Base-by-base conservation (phyloP, 345 rosid species). In the Ricinus communis region DNA sequence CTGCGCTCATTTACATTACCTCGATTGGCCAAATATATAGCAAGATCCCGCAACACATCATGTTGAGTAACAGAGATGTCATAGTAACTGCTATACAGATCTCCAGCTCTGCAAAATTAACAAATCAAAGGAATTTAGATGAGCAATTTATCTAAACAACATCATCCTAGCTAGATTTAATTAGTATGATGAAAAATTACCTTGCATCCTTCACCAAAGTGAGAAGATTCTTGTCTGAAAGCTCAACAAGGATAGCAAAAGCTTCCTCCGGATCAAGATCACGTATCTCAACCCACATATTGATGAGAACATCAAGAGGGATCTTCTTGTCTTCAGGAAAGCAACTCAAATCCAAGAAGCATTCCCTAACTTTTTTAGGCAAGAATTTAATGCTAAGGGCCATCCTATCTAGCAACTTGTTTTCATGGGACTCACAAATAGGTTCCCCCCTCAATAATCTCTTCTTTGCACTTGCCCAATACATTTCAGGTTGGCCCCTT, bases 271-370 rank as follows among this genome's bases (percentile, higher is more conserved):
- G 84, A 0, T 86, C 87, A 8, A 92, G 62, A 57, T 85, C 90
- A 64, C 83, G 97, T 15, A 81, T 67, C 76, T 89, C 99, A 10
- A 81, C 83, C 98, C 98, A 94, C 87, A 90, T 86, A 66, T 90
- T 91, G 74, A 90, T 86, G 60, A 94, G 91, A 40, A 89, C 83
- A 80, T 90, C 93, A 27, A 92, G 85, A 64, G 99, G 93, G 66
- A 95, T 95, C 80, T 85, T 92, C 72, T 73, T 88, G 84, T 90
- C 99, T 89, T 95, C 99, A 38, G 98, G 96, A 78, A 95, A 92
- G n/a, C 96, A 82, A 12, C 97, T 97, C 84, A 95, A 68, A 76
- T 95, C 99, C 85, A 90, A 62, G 93, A 91, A 91, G 79, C 97
- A 91, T 49, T 90, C 95, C 68, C 63, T 70, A 10, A 86, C 87